A percentile compares a stretch with the other conserved stretches of the same genome.
Conservation (phyloP, 164 flowering plant genomes). For the Vitis riparia region DNA sequence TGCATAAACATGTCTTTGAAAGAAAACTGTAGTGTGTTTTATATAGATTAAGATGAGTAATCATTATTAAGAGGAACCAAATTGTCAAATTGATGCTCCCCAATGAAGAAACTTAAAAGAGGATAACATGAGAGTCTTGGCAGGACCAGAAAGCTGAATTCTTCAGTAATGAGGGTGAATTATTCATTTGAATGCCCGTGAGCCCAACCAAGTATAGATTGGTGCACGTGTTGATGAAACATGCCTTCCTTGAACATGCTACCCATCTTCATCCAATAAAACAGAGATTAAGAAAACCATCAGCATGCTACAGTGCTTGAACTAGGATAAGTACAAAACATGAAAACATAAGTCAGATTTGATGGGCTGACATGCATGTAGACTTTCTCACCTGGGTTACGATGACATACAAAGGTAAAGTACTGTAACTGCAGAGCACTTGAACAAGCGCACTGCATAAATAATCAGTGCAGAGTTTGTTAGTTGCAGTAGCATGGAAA, state of each 20-base stretch:
- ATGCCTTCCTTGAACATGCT: constrained; percentile 34
- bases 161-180: not conserved
- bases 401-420: constrained; percentile 41
- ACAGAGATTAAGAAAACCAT: not conserved
- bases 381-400: constrained; percentile 38
- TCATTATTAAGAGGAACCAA: too few species aligned
- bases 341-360: not conserved
- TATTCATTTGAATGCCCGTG: not conserved
- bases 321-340: not conserved
- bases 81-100: too few species aligned
- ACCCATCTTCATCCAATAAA: constrained; percentile 56
- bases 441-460: constrained; percentile 39
- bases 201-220: constrained; percentile 13
- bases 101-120: too few species aligned
- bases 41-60: too few species aligned
- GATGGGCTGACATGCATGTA: too few species aligned
- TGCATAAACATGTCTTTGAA: too few species aligned
- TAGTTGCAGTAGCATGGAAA: too few species aligned
- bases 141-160: too few species aligned
- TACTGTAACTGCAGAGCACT: constrained; percentile 51
- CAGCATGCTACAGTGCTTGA: not conserved
- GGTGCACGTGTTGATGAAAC: constrained; percentile 18
- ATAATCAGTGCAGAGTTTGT: not conserved
- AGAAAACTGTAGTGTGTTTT: too few species aligned
- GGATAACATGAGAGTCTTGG: too few species aligned